Conservation (phyloP, 495 filamentous ascomycete species). For the Penicillium chermesinum region DNA sequence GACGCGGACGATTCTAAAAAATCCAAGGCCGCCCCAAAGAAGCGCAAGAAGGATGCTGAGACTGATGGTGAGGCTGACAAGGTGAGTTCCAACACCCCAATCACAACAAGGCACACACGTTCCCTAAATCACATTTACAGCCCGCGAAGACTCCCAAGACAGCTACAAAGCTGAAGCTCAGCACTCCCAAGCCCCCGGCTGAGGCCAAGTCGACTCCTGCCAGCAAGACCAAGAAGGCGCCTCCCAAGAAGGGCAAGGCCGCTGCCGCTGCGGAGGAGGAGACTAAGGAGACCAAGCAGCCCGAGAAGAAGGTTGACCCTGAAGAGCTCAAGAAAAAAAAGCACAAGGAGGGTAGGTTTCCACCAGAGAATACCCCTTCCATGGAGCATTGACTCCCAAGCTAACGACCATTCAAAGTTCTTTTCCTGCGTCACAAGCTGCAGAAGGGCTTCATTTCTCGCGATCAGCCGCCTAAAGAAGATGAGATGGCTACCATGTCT, state of each 20-base stretch:
- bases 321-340: conserved; percentile 61
- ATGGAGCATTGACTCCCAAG: not conserved
- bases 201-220: conserved; percentile 47
- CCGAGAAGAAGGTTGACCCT: conserved; percentile 50
- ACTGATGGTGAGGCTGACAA: conserved; percentile 61
- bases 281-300: conserved; percentile 41
- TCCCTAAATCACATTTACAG: conserved; percentile 19
- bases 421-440: conserved; percentile 83
- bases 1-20: conserved; percentile 55
- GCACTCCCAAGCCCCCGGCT: conserved; percentile 47
- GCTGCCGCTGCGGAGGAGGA: conserved; percentile 43
- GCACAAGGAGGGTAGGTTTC: conserved; percentile 60
- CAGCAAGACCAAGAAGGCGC: conserved; percentile 54
- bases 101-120: not conserved
- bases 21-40: conserved; percentile 51
- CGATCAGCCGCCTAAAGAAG: conserved; percentile 73
- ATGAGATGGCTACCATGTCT: conserved; percentile 84
- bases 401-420: conserved; percentile 38
- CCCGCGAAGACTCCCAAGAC: conserved; percentile 59
- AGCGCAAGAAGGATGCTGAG: conserved; percentile 64
- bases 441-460: conserved; percentile 85
- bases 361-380: too few species aligned
- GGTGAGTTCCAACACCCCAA: conserved; percentile 40
- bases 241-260: conserved; percentile 38
- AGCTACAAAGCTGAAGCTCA: conserved; percentile 48